A percentile compares a stretch with the other conserved stretches of the same genome.
These are phyloP conservation scores for Xerocomus brunneocitrinus DNA, from an alignment of 768 basidiomycete species.

Conservation along the genomic window DNA sequence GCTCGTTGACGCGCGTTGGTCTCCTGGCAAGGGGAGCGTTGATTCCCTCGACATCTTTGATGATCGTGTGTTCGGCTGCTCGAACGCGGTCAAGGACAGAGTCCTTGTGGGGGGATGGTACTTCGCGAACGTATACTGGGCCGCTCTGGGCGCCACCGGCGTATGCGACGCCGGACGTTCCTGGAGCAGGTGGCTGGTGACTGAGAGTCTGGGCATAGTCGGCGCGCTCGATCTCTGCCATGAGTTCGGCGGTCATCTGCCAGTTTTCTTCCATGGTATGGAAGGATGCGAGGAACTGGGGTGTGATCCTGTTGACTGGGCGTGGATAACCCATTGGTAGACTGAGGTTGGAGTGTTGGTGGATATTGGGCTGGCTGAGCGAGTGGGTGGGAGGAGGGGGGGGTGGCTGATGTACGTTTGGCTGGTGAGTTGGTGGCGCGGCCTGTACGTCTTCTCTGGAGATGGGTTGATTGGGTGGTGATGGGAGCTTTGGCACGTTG, in stretches of 20 bases:
- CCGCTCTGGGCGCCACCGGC: slow-evolving; percentile 43
- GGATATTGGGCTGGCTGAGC: slow-evolving; percentile 27
- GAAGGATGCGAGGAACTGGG: slow-evolving; percentile 54
- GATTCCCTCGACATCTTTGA: neutral
- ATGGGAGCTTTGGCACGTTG: slow-evolving; percentile 31
- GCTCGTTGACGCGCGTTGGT: slow-evolving; percentile 25
- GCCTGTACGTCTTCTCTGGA: slow-evolving; percentile 32
- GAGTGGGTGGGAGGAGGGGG: slow-evolving; percentile 33
- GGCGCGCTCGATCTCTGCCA: slow-evolving; percentile 70
- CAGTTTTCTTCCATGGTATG: slow-evolving; percentile 53
- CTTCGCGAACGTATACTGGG: slow-evolving; percentile 32
- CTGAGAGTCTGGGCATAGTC: slow-evolving; percentile 57
- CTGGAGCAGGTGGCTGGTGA: slow-evolving; percentile 35
- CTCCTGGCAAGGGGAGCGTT: slow-evolving; percentile 9
- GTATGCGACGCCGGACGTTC: slow-evolving; percentile 42
- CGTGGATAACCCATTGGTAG: slow-evolving; percentile 54
- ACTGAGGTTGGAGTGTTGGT: slow-evolving; percentile 27
- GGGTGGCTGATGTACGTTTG: slow-evolving; percentile 30
- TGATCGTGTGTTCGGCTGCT: slow-evolving; percentile 40
- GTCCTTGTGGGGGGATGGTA: slow-evolving; percentile 45
- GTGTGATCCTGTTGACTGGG: slow-evolving; percentile 52
- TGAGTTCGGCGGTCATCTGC: slow-evolving; percentile 65
- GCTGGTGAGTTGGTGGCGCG: slow-evolving; percentile 32
- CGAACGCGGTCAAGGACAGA: slow-evolving; percentile 53
- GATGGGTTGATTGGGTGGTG: slow-evolving; percentile 19